Conservation (phyloP, 2,329 filamentous ascomycete genomes). For the Fusarium continuum region DNA sequence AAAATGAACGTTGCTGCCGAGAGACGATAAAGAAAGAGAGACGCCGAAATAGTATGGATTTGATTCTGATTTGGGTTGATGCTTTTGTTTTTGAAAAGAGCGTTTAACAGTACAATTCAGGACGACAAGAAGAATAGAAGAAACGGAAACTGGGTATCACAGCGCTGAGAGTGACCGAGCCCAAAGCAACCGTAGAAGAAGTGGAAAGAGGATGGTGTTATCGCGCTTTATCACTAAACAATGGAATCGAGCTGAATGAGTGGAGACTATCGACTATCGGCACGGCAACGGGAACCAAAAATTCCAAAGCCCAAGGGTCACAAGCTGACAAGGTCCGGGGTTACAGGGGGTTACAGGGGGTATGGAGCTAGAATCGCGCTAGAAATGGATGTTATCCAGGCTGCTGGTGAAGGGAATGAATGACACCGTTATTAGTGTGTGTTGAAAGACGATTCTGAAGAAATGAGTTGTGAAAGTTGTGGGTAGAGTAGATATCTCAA, state of each 20-base stretch:
- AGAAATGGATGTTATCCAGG: constrained; percentile 6
- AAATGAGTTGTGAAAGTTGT: neutral
- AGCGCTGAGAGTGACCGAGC: constrained; percentile 5
- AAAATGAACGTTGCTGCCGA: constrained; percentile 2
- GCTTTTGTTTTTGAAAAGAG: constrained; percentile 1
- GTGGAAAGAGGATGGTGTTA: neutral
- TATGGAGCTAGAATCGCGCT: constrained; percentile 13
- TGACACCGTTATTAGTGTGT: neutral
- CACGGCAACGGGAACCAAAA: constrained; percentile 16
- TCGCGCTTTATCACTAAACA: constrained; percentile 15
- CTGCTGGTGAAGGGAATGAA: constrained; percentile 12
- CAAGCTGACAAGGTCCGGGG: constrained; percentile 18
- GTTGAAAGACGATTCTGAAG: neutral
- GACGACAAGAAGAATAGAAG: constrained; percentile 19
- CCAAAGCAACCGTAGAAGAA: constrained; percentile 11
- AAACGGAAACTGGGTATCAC: constrained; percentile 9
- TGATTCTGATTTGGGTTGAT: neutral
- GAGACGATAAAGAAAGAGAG: neutral
- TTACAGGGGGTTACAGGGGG: constrained; percentile 14
- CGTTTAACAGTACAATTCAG: constrained; percentile 3
- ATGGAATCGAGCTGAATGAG: neutral
- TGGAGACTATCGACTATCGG: constrained; percentile 27
- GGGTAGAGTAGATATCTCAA: neutral
- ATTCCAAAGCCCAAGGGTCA: constrained; percentile 24
- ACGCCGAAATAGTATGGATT: constrained; percentile 5